Percentiles rank a stretch among this genome's conserved stretches.
Evolutionary conservation across 208 protist genomes (phyloP).

Genomic region (Angomonas desouzai): DNA sequence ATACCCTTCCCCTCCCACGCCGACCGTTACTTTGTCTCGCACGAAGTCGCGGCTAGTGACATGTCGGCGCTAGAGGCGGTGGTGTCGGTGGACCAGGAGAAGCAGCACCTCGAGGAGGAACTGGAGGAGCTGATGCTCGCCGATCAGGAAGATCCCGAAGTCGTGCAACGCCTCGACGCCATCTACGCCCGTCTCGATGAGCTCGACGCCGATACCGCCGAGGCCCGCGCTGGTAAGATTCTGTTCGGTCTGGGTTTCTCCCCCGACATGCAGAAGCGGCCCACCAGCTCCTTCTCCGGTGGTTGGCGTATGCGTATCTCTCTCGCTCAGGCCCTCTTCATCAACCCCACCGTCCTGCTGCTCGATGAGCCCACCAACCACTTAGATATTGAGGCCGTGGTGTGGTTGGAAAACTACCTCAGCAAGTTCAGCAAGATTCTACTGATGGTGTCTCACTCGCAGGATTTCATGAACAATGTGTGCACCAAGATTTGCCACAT

Average conservation of each 20-base stretch:
- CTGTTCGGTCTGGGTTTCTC: conserved; percentile 95
- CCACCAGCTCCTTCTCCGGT: conserved; percentile 89
- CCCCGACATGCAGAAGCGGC: conserved; percentile 71
- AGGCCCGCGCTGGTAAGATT: conserved; percentile 88
- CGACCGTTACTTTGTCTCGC: conserved; percentile 95
- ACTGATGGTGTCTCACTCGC: conserved; percentile 95
- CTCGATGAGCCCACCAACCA: conserved; percentile 98
- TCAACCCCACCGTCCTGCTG: conserved; percentile 92
- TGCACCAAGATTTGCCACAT: conserved; percentile 97
- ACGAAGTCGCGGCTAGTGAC: conserved; percentile 93
- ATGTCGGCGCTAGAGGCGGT: conserved; percentile 82
- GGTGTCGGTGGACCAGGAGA: conserved; percentile 79
- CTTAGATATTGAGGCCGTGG: conserved; percentile 94
- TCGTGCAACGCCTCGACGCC: conserved; percentile 68
- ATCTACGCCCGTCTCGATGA: conserved; percentile 93
- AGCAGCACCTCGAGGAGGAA: conserved; percentile 68
- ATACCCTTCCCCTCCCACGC: conserved; percentile 94
- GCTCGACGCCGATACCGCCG: conserved; percentile 87
- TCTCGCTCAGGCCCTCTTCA: conserved; percentile 94
- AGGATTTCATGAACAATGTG: conserved; percentile 97
- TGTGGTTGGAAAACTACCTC: conserved; percentile 97
- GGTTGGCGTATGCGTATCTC: conserved; percentile 98
- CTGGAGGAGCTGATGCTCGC: conserved; percentile 78
- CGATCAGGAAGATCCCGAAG: conserved; percentile 77
- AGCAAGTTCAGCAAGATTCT: conserved; percentile 92